phyloP scores from a whole-genome alignment of 2,329 filamentous ascomycete species.

The Paecilomyces sp. region DNA sequence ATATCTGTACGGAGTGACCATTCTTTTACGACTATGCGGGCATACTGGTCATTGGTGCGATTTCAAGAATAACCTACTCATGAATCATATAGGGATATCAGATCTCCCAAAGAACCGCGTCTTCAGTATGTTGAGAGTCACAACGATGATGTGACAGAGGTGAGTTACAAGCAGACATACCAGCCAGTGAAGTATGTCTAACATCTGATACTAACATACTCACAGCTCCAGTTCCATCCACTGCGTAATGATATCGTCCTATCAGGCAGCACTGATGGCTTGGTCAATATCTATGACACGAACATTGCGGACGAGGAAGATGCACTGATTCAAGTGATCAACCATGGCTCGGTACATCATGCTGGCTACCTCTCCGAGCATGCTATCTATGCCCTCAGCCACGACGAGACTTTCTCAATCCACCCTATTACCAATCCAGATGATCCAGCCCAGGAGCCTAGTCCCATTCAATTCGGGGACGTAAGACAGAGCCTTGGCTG shows the following conservation, averaged over 20 bases:
- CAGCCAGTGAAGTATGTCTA: not conserved
- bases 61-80: constrained; percentile 14
- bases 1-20: not conserved
- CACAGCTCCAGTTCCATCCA: constrained; percentile 46
- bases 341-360: constrained; percentile 56
- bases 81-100: constrained; percentile 33
- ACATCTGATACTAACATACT: not conserved
- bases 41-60: not conserved
- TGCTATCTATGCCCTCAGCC: constrained; percentile 53
- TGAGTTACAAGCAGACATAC: constrained; percentile 23
- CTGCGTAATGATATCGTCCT: constrained; percentile 47
- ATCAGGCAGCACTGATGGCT: constrained; percentile 56
- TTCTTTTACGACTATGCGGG: no score
- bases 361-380: constrained; percentile 50
- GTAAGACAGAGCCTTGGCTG: constrained; percentile 48
- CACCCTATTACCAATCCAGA: constrained; percentile 47
- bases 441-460: constrained; percentile 38
- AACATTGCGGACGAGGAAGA: constrained; percentile 54
- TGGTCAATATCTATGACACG: constrained; percentile 56
- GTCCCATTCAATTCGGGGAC: constrained; percentile 48
- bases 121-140: constrained; percentile 41
- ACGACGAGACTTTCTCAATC: constrained; percentile 55
- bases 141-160: constrained; percentile 55
- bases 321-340: constrained; percentile 55
- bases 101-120: constrained; percentile 26